Conservation (phyloP, 169 alveolate species). For the Theileria annulata region DNA sequence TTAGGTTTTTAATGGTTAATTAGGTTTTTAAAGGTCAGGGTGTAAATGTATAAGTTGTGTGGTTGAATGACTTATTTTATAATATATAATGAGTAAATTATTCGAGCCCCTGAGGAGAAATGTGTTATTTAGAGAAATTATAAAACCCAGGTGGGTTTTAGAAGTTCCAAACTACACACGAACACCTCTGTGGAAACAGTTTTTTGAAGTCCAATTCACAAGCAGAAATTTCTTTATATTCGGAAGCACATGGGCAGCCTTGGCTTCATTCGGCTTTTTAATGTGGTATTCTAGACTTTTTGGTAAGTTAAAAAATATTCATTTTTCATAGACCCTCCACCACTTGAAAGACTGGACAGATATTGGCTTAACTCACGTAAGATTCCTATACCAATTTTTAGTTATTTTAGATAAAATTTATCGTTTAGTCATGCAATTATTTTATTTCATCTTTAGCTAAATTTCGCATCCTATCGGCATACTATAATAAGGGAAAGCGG, state of each 20-base stretch:
- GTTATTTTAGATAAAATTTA: neutral
- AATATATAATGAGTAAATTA: neutral
- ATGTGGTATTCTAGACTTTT: constrained; percentile 81
- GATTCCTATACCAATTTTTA: neutral
- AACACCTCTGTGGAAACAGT: constrained; percentile 82
- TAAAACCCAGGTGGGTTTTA: constrained; percentile 79
- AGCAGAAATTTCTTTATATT: constrained; percentile 79
- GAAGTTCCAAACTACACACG: constrained; percentile 84
- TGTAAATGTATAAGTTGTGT: neutral
- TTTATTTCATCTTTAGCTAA: constrained; percentile 60
- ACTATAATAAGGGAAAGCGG: constrained; percentile 84
- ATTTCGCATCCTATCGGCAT: constrained; percentile 84
- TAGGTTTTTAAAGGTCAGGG: neutral
- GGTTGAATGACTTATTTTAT: neutral
- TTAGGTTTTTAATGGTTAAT: neutral
- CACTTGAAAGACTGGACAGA: constrained; percentile 82
- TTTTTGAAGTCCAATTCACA: constrained; percentile 82
- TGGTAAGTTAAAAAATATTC: constrained; percentile 50
- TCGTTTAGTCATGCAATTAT: neutral
- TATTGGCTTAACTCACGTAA: constrained; percentile 85
- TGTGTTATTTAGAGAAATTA: constrained; percentile 70
- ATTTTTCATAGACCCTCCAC: constrained; percentile 78
- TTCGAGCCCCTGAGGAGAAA: constrained; percentile 55
- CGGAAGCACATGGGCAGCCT: constrained; percentile 87
- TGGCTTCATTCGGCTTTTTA: constrained; percentile 80